Evolutionary conservation across 1,284 basidiomycete genomes (phyloP), one percentile per base, ranked within the genome.

Genomic region (Trametes polyzona): DNA sequence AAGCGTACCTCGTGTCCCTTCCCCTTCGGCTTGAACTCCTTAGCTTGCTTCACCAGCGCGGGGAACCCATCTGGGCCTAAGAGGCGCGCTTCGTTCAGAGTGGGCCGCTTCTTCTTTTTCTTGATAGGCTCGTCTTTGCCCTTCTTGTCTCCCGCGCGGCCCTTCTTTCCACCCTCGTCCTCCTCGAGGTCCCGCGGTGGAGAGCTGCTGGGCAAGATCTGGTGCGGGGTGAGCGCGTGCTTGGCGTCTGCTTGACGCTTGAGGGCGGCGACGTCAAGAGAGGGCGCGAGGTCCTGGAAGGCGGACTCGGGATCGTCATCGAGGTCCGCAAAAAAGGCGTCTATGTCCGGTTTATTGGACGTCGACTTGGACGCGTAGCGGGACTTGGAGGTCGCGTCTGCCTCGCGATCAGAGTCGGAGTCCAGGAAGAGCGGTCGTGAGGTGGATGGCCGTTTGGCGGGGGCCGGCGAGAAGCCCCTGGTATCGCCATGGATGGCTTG

Each of bases 1-100:
- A 3, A 19, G 30, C 27, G 46, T 44, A 93, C 94, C 80, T 98
- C 95, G 64, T 93, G 84, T 0, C 95, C 95, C 71, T 96, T 96
- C 3, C 94, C 95, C 62, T 84, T 89, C 19, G 86, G 78, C 65
- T 83, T 88, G 73, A 95, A 92, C 50, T 83, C 75, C 73, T 90
- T 90, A 16, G 88, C 82, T 52, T 87, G 81, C 53, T 86, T 78
- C 41, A 93, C 81, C 26, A 98, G 78, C 41, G 83, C 80, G 1
- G 90, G 91, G 61, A 98, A 87, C 0, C 95, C 95, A 43, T 81
- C 78, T 1, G 81, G 74, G 3, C 87, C 85, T 7, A 95, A 73
- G 52, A 98, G 70, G 52, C 82, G 80, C 60, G 82, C 83, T 61
- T 91, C 89, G 69, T 95, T 88, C 55, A 96, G 69, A 67, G 82